A percentile compares a stretch with the other conserved stretches of the same genome.
These are phyloP conservation scores for Wilhelminamyces savonicus DNA, from an alignment of 805 yeast genomes.

Conservation along the genomic window DNA sequence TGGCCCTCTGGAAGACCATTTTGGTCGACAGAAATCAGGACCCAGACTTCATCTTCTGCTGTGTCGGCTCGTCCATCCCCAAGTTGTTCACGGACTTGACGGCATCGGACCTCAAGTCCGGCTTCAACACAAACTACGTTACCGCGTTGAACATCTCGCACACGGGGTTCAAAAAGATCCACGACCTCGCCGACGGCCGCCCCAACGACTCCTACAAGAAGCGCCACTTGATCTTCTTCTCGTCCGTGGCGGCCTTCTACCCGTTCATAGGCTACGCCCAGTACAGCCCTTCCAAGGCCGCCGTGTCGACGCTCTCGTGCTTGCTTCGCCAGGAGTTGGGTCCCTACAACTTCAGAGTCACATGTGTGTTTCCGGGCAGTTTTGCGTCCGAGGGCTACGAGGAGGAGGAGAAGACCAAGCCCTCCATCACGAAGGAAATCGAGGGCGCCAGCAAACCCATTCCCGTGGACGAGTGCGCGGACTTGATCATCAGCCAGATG, in stretches of 20 bases:
- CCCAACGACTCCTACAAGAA: slow-evolving; percentile 25
- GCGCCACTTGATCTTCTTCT: slow-evolving; percentile 50
- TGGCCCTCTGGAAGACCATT: slow-evolving; percentile 34
- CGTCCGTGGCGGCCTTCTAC: slow-evolving; percentile 76
- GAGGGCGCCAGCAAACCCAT: slow-evolving; percentile 83
- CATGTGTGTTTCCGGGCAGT: slow-evolving; percentile 82
- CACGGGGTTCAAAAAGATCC: slow-evolving; percentile 42
- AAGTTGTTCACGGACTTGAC: slow-evolving; percentile 68
- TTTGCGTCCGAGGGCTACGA: slow-evolving; percentile 82
- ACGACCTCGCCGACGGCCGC: slow-evolving; percentile 7
- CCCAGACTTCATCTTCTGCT: slow-evolving; percentile 75
- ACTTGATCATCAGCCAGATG: slow-evolving; percentile 48
- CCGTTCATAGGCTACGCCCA: slow-evolving; percentile 89
- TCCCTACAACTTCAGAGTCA: slow-evolving; percentile 62
- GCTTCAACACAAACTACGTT: slow-evolving; percentile 64
- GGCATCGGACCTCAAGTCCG: slow-evolving; percentile 49
- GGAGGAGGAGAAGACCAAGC: slow-evolving; percentile 79
- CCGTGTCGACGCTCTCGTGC: slow-evolving; percentile 69
- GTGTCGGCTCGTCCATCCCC: slow-evolving; percentile 85
- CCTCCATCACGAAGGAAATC: slow-evolving; percentile 69
- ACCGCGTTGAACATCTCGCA: slow-evolving; percentile 73
- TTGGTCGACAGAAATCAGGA: slow-evolving; percentile 15
- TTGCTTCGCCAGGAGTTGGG: slow-evolving; percentile 75
- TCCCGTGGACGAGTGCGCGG: slow-evolving; percentile 59
- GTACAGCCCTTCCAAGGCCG: slow-evolving; percentile 86